A percentile compares a stretch with the other conserved stretches of the same genome.
These are phyloP conservation scores for Sporothrix phasma DNA, from an alignment of 2,329 filamentous ascomycete species.

Conservation along the genomic window DNA sequence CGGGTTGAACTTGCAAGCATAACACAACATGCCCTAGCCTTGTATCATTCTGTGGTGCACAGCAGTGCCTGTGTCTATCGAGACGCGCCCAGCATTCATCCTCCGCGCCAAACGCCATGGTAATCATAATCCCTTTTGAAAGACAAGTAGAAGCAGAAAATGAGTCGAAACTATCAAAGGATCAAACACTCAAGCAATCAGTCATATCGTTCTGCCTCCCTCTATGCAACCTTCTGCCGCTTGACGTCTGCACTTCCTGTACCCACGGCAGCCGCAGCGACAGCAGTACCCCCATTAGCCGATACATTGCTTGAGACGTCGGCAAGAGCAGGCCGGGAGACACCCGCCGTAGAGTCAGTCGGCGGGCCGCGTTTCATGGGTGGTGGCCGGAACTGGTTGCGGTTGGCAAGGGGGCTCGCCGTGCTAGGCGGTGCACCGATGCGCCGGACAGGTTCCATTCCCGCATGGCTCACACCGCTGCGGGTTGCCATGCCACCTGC, in stretches of 20 bases:
- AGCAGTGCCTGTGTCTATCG: not conserved
- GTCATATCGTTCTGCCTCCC: no score
- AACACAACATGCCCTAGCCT: not conserved
- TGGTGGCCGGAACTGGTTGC: constrained; percentile 48
- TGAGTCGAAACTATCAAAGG: not conserved
- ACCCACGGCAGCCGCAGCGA: constrained; percentile 17
- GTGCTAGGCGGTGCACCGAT: constrained; percentile 48
- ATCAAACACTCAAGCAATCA: not conserved
- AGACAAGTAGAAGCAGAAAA: not conserved
- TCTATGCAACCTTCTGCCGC: constrained; percentile 33
- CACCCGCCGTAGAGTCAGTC: constrained; percentile 18
- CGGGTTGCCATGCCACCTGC: not conserved
- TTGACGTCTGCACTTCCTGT: constrained; percentile 37
- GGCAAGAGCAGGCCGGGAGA: constrained; percentile 35
- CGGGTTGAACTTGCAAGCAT: not conserved
- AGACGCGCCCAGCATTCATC: not conserved
- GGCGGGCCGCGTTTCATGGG: constrained; percentile 45
- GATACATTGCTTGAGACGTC: constrained; percentile 41
- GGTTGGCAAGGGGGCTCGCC: constrained; percentile 48
- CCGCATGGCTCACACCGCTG: constrained; percentile 38
- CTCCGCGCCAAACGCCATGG: not conserved
- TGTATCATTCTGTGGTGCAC: not conserved
- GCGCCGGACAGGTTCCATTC: constrained; percentile 43
- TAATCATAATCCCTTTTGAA: not conserved
- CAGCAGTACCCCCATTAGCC: constrained; percentile 16